Evolutionary conservation across 192 early-diverging fungal species (phyloP), one percentile per base, ranked within the genome.

Genomic region (Rhizoclosmatium globosum): DNA sequence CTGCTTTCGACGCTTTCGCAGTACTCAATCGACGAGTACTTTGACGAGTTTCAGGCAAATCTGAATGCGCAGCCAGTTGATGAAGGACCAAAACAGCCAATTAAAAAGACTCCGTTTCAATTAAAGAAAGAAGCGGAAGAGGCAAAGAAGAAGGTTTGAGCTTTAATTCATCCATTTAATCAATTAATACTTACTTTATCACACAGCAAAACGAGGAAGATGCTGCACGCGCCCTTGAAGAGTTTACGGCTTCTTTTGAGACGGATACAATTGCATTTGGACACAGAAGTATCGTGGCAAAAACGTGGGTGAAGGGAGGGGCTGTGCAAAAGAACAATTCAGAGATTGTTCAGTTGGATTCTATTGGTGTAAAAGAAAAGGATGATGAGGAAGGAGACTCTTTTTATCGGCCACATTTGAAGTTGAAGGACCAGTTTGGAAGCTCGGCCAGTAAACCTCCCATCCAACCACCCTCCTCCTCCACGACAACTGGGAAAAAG

Each of bases 231-330:
- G 93, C 92, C 2, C 93, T 93, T 79, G 89, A 87, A 56, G 92
- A 94, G 45, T 95, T 95, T 82, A 91, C 92, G 15, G 92, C 92
- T 4, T 94, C 94, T 1, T 94, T 95, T 78, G 93, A 92, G 64
- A 87, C 87, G n/a, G 89, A 88, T 39, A 62, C 23, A 69, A n/a
- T 45, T n/a, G 50, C 57, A 21, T 45, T 17, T 21, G 64, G 43
- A 15, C 19, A n/a, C 17, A 21, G 70, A 23, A 39, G 57, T 43
- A 64, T 50, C 42, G 64, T 68, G 9, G 77, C 85, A 53, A 80
- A 80, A 47, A 79, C 73, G 31, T 87, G 86, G 86, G 84, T 87
- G 39, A 87, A 85, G 67, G 84, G 79, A 7, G 80, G 77, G 7
- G 74, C 82, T 19, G 78, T 85, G 6, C 80, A 73, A 46, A 79